Conservation (phyloP, 2,329 filamentous ascomycete genomes). For the Parastagonospora avenae region DNA sequence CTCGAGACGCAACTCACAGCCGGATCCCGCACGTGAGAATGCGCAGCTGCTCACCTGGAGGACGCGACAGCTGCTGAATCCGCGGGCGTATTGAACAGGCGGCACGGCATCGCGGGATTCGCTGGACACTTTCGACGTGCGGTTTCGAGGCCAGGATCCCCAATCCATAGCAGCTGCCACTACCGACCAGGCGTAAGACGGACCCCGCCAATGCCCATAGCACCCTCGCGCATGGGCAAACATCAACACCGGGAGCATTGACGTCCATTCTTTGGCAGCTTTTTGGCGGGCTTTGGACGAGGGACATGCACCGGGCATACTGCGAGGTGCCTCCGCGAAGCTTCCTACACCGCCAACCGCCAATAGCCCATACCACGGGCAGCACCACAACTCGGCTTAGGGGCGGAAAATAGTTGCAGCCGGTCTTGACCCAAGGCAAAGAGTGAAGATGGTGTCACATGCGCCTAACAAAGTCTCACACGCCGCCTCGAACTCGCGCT, state of each 20-base stretch:
- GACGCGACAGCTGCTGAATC: slow-evolving; percentile 8
- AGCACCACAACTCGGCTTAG: not conserved
- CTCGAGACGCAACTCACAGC: slow-evolving; percentile 6
- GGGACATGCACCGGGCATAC: slow-evolving; percentile 29
- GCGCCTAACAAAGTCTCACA: slow-evolving; percentile 23
- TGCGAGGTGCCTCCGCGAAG: slow-evolving; percentile 19
- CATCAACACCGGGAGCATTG: slow-evolving; percentile 19
- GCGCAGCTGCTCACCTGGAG: slow-evolving; percentile 12
- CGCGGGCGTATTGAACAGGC: not conserved
- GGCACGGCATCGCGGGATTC: slow-evolving; percentile 8
- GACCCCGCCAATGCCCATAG: slow-evolving; percentile 25
- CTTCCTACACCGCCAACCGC: slow-evolving; percentile 15
- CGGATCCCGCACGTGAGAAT: slow-evolving; percentile 20
- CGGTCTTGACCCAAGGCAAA: slow-evolving; percentile 8
- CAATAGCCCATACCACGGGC: slow-evolving; percentile 1
- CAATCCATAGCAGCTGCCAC: slow-evolving; percentile 28
- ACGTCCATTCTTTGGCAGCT: slow-evolving; percentile 8
- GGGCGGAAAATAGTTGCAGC: slow-evolving; percentile 8
- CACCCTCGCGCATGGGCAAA: slow-evolving; percentile 24
- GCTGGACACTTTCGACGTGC: slow-evolving; percentile 22
- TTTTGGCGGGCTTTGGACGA: slow-evolving; percentile 3
- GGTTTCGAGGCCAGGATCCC: slow-evolving; percentile 36
- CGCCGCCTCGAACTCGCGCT: slow-evolving; percentile 32
- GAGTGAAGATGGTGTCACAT: slow-evolving; percentile 31
- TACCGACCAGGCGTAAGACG: slow-evolving; percentile 26